Evolutionary conservation across 805 yeast genomes (phyloP), one percentile per base, ranked within the genome.

Genomic region (Cyberlindnera nakhonratchasimensis): DNA sequence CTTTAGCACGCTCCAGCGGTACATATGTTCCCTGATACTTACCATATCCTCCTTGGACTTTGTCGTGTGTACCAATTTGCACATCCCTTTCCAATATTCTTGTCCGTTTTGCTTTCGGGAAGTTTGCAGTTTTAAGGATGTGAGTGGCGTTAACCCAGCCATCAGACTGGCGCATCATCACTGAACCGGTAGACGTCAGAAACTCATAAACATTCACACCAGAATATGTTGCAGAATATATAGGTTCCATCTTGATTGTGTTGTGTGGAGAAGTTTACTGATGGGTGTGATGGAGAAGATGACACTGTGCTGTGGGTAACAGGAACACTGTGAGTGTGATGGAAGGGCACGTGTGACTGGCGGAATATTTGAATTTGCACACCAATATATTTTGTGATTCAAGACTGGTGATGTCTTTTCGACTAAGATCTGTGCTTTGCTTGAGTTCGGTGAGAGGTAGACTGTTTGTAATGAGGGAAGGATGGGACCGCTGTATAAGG

Each of bases 21-120:
- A 90, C 90, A 96, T 96, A 90, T 2, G 97, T 90, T 14, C 96
- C 97, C 63, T 91, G 98, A 63, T 89, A 91, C 58, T 90, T 82
- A 40, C 98, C 98, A 61, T 89, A 90, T 3, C 98, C 98, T 48
- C 98, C 98, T 63, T 90, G 98, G 18, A 90, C 88, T 62, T 91
- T 91, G 57, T 90, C 96, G 61, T 90, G 97, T 16, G 71, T 65
- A 5, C 95, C 96, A 31, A 75, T 76, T 58, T 91, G 96, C n/a
- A 91, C 96, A 50, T 90, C 96, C 55, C 84, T 80, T 61, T 90
- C 98, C 53, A 90, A 72, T 48, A 90, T 88, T 54, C 95, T 82
- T 16, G 97, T 90, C 52, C 98, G 70, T 62, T 86, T 88, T 1
- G 97, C 96, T 64, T 90, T 90, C 47, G 96, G 95, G 62, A 89